phyloP scores from a whole-genome alignment of 2,329 filamentous ascomycete species.

The Epicoccum sorghinum region DNA sequence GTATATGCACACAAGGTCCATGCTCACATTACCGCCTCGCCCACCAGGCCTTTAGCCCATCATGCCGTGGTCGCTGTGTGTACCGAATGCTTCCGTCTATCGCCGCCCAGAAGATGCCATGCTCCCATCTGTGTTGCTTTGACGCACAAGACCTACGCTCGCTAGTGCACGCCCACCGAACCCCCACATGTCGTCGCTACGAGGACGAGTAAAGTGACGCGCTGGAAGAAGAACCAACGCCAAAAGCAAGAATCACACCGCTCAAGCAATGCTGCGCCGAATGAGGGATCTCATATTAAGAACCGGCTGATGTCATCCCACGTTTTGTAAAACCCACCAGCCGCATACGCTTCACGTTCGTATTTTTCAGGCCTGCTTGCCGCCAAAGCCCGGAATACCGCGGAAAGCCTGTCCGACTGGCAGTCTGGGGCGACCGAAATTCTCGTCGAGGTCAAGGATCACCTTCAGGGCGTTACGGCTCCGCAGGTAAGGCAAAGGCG shows the following conservation, averaged over 20 bases:
- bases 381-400: conserved; percentile 47
- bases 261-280: conserved; percentile 32
- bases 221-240: conserved; percentile 24
- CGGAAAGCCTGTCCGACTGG: conserved; percentile 48
- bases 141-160: conserved; percentile 24
- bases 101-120: conserved; percentile 18
- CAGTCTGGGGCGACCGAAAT: conserved; percentile 79
- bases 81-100: conserved; percentile 20
- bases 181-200: conserved; percentile 28
- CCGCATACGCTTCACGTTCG: conserved; percentile 20
- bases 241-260: conserved; percentile 35
- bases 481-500: conserved; percentile 69
- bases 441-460: conserved; percentile 90
- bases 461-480: conserved; percentile 94
- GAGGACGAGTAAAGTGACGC: conserved; percentile 23
- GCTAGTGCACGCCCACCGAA: conserved; percentile 9
- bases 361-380: conserved; percentile 34
- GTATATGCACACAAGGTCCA: background rate
- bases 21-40: conserved; percentile 6
- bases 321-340: conserved; percentile 23
- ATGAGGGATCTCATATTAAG: conserved; percentile 27
- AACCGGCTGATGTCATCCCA: conserved; percentile 42
- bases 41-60: conserved; percentile 19
- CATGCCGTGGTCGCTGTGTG: conserved; percentile 29
- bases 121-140: conserved; percentile 18